phyloP scores from a whole-genome alignment of 805 yeast genomes.

The Nematodospora valgi region DNA sequence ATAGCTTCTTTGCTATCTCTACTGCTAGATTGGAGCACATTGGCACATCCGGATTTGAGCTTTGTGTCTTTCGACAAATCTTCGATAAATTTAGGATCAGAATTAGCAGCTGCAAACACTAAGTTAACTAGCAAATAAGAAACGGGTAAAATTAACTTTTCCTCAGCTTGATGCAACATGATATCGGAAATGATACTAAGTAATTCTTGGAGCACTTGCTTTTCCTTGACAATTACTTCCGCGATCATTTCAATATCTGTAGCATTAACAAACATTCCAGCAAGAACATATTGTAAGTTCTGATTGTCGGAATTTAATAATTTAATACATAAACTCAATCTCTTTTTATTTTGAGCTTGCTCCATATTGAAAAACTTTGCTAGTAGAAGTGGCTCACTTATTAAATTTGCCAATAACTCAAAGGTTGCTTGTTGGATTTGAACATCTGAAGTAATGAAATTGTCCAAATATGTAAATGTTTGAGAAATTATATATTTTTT shows the following conservation, averaged over 20 bases:
- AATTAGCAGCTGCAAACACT: constrained; percentile 13
- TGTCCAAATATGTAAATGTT: constrained; percentile 43
- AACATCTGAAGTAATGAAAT: constrained; percentile 32
- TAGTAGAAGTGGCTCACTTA: constrained; percentile 37
- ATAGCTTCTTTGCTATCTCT: constrained; percentile 10
- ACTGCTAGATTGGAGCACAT: constrained; percentile 6
- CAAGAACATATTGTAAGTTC: constrained; percentile 26
- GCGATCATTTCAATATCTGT: constrained; percentile 37
- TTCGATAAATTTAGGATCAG: not conserved
- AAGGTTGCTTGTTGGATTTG: constrained; percentile 56
- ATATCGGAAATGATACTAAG: constrained; percentile 18
- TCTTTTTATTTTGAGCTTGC: constrained; percentile 16
- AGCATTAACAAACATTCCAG: constrained; percentile 40
- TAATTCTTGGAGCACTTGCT: constrained; percentile 14
- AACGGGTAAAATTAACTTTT: constrained; percentile 27
- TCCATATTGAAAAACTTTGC: constrained; percentile 60
- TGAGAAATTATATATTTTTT: constrained; percentile 40
- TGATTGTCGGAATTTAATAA: constrained; percentile 32
- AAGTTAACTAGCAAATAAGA: constrained; percentile 20
- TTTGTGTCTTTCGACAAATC: not conserved
- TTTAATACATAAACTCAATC: constrained; percentile 29
- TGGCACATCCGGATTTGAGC: constrained; percentile 2
- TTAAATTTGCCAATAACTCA: constrained; percentile 63
- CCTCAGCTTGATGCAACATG: constrained; percentile 19
- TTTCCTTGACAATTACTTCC: constrained; percentile 18